These are phyloP conservation scores for Euphrasia arctica DNA, from an alignment of 305 asterid genomes.

Conservation along the genomic window DNA sequence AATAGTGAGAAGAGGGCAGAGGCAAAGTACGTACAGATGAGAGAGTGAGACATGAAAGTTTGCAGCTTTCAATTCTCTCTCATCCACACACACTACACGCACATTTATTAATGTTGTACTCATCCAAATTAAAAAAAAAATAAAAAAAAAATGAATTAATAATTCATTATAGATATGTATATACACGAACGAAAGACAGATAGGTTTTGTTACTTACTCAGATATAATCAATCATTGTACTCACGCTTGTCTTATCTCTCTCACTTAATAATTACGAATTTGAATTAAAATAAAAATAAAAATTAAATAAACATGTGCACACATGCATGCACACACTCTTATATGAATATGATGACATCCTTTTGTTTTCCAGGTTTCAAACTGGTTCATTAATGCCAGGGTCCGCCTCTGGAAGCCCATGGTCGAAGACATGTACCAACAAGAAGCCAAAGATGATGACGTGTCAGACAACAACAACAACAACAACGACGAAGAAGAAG, in stretches of 20 bases:
- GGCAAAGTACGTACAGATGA: conserved; percentile 36
- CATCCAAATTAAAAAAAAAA: neutral
- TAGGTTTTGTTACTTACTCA: neutral
- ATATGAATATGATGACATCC: neutral
- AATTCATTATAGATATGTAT: no score
- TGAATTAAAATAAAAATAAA: no score
- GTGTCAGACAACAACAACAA: conserved; percentile 23
- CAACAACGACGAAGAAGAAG: neutral
- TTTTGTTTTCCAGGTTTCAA: conserved; percentile 68
- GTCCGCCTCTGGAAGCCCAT: conserved; percentile 99
- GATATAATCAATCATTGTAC: conserved; percentile 2
- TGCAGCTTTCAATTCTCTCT: conserved; percentile 45
- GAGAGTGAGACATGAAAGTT: conserved; percentile 54
- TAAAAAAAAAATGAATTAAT: no score
- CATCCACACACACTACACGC: conserved; percentile 5
- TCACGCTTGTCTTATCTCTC: conserved; percentile 20
- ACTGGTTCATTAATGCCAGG: conserved; percentile 99
- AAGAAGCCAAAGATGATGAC: conserved; percentile 74
- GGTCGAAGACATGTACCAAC: conserved; percentile 98
- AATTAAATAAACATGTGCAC: neutral
- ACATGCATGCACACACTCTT: neutral
- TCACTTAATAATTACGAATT: neutral
- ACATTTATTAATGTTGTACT: conserved; percentile 25
- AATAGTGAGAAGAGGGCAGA: conserved; percentile 34
- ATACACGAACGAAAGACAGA: neutral